Conservation (phyloP, 352 stramenopile species). For the Pythium graminicola region DNA sequence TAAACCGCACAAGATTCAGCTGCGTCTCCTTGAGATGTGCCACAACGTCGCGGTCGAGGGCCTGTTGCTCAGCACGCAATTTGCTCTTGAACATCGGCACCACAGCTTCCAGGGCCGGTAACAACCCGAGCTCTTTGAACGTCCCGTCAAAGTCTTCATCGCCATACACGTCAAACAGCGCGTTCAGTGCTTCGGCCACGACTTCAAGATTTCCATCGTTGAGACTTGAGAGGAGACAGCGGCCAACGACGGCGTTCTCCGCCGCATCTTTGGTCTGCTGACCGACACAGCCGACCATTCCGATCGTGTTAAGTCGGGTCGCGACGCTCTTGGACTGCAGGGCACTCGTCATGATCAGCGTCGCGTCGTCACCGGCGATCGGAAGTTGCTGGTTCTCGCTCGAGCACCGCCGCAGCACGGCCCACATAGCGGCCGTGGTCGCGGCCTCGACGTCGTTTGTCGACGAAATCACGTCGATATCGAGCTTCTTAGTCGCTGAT, state of each 20-base stretch:
- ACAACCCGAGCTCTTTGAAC: constrained; percentile 60
- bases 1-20: constrained; percentile 81
- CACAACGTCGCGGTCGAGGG: constrained; percentile 70
- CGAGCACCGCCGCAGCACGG: constrained; percentile 53
- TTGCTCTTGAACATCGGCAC: constrained; percentile 59
- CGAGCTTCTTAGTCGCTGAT: constrained; percentile 27
- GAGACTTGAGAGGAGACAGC: constrained; percentile 48
- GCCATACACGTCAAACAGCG: constrained; percentile 81
- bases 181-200: constrained; percentile 78
- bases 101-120: constrained; percentile 58
- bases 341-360: constrained; percentile 59
- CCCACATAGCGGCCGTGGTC: constrained; percentile 65
- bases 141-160: constrained; percentile 73
- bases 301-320: constrained; percentile 67
- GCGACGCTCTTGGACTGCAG: constrained; percentile 57
- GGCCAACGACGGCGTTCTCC: constrained; percentile 72
- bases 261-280: constrained; percentile 49
- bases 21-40: constrained; percentile 83
- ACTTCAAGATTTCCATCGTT: constrained; percentile 72
- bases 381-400: constrained; percentile 45
- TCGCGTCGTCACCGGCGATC: constrained; percentile 52
- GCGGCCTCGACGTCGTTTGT: constrained; percentile 63
- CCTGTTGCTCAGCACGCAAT: constrained; percentile 67
- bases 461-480: constrained; percentile 31
- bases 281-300: constrained; percentile 71